Conservation (phyloP, 2,329 filamentous ascomycete species). For the Penicillium sp. region DNA sequence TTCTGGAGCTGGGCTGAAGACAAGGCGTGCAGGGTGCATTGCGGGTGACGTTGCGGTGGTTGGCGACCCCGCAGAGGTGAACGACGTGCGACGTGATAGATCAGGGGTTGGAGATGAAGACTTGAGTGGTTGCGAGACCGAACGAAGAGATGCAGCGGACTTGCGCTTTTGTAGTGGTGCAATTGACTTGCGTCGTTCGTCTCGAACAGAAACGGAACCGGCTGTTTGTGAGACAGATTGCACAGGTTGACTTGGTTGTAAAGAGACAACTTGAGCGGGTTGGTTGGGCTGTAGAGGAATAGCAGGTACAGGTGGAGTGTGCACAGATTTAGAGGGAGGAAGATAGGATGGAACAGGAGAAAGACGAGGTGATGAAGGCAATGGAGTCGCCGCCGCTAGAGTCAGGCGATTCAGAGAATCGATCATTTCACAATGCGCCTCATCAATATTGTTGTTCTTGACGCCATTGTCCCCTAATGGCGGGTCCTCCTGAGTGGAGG, state of each 20-base stretch:
- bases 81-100: conserved; percentile 35
- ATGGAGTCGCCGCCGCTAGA: conserved; percentile 21
- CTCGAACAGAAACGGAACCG: conserved; percentile 35
- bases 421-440: conserved; percentile 15
- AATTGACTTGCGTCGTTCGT: conserved; percentile 35
- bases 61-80: conserved; percentile 27
- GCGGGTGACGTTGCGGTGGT: conserved; percentile 17
- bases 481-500: conserved; percentile 20
- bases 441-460: conserved; percentile 14
- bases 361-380: conserved; percentile 27
- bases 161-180: conserved; percentile 38
- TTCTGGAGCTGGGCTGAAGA: conserved; percentile 22
- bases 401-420: conserved; percentile 29
- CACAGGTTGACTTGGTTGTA: not conserved
- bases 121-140: conserved; percentile 25
- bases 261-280: conserved; percentile 12
- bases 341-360: not conserved
- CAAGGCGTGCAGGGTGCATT: conserved; percentile 28
- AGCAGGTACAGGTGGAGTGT: not conserved
- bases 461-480: conserved; percentile 17
- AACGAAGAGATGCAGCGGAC: conserved; percentile 38
- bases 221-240: conserved; percentile 11
- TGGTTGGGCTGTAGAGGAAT: conserved; percentile 7
- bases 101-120: conserved; percentile 29
- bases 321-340: not conserved